Evolutionary conservation across 1,284 basidiomycete species (phyloP).

Genomic region (Vanrija humicola): DNA sequence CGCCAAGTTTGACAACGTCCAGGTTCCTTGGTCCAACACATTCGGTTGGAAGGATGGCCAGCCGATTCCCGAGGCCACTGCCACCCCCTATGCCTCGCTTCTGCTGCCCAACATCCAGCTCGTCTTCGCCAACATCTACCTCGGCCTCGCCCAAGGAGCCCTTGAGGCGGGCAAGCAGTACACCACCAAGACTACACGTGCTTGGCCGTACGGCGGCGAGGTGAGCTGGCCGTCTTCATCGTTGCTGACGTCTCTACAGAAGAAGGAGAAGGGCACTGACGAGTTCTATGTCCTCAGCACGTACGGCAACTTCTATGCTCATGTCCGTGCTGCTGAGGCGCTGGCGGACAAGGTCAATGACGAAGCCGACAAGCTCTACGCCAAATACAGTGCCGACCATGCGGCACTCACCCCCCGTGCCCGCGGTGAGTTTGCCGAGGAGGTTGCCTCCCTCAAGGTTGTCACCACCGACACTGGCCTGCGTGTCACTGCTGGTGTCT

Average conservation of each 20-base stretch:
- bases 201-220: slow-evolving; percentile 37
- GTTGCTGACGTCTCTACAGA: background rate
- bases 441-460: slow-evolving; percentile 40
- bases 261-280: slow-evolving; percentile 20
- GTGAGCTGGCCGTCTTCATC: slow-evolving; percentile 21
- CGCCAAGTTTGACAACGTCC: slow-evolving; percentile 34
- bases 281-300: slow-evolving; percentile 42
- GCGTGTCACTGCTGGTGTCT: slow-evolving; percentile 38
- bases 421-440: slow-evolving; percentile 38
- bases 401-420: slow-evolving; percentile 31
- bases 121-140: slow-evolving; percentile 42
- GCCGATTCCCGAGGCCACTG: background rate
- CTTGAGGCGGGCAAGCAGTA: slow-evolving; percentile 32
- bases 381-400: slow-evolving; percentile 12
- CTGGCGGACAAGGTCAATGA: slow-evolving; percentile 32
- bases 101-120: slow-evolving; percentile 43
- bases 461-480: slow-evolving; percentile 35
- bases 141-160: slow-evolving; percentile 43
- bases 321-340: slow-evolving; percentile 38
- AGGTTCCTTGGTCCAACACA: slow-evolving; percentile 31
- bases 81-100: slow-evolving; percentile 32
- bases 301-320: slow-evolving; percentile 41
- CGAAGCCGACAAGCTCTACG: slow-evolving; percentile 21
- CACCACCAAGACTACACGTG: slow-evolving; percentile 39
- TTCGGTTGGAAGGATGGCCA: slow-evolving; percentile 18